Percentiles rank a stretch among this genome's conserved stretches.
These are phyloP conservation scores for Cavenderia fasciculata DNA, from an alignment of 78 protist species.

Conservation along the genomic window DNA sequence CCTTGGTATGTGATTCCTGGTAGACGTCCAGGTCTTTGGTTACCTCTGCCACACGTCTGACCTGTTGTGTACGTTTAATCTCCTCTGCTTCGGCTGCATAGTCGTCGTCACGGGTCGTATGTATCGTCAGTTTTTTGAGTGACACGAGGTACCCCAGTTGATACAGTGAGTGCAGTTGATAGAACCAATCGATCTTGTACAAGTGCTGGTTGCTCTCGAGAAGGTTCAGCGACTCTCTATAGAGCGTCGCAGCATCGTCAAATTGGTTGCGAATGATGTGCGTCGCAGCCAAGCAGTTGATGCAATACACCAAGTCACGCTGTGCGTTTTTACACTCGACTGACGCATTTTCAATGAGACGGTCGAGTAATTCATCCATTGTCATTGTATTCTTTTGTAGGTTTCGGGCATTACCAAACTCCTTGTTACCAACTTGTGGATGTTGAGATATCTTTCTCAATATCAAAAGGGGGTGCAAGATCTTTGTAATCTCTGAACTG, in stretches of 20 bases:
- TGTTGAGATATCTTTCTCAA: conserved; percentile 78
- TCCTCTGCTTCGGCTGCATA: conserved; percentile 1
- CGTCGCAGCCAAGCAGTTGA: conserved; percentile 72
- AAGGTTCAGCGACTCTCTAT: conserved; percentile 5
- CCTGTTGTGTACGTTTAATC: background rate
- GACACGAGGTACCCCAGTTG: conserved; percentile 4
- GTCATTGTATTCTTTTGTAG: conserved; percentile 67
- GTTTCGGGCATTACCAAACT: background rate
- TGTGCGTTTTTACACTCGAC: conserved; percentile 38
- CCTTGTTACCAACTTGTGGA: conserved; percentile 62
- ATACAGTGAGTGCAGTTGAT: conserved; percentile 34
- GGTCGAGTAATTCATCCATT: conserved; percentile 63
- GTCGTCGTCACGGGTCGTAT: conserved; percentile 1
- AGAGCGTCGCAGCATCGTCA: conserved; percentile 1
- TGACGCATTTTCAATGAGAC: conserved; percentile 65
- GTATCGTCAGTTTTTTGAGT: background rate
- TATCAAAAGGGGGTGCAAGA: conserved; percentile 33
- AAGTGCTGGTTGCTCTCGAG: background rate
- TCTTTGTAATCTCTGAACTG: conserved; percentile 12
- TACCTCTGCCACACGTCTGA: background rate
- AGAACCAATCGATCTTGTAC: conserved; percentile 48
- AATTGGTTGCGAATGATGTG: conserved; percentile 15
- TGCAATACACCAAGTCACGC: conserved; percentile 3
- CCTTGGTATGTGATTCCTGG: background rate
- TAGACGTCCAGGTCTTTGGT: background rate